Percentiles rank a stretch among this genome's conserved stretches.
Evolutionary conservation across 176 grass and related monocot species (phyloP).

Genomic region (Calamus simplicifolius): DNA sequence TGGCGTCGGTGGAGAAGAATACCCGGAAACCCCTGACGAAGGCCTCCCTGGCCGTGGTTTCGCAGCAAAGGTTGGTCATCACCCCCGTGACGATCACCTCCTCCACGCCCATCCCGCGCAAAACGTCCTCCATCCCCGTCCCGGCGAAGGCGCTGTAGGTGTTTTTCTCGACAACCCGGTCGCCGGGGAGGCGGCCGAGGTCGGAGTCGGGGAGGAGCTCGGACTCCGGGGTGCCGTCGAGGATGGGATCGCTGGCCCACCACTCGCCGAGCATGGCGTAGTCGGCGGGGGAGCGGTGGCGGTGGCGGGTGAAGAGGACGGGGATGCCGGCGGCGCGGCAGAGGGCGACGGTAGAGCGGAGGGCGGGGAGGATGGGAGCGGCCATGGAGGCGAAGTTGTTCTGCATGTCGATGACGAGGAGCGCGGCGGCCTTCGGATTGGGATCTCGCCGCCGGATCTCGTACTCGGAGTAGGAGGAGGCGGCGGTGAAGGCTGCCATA

Average conservation of each 20-base stretch:
- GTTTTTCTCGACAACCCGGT: constrained; percentile 49
- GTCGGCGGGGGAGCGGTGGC: constrained; percentile 23
- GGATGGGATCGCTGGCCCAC: constrained; percentile 49
- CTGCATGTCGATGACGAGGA: constrained; percentile 72
- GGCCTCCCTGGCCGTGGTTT: constrained; percentile 62
- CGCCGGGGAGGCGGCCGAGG: constrained; percentile 7
- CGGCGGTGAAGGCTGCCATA: background rate
- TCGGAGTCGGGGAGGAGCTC: constrained; percentile 39
- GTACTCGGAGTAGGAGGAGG: constrained; percentile 17
- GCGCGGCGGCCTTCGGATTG: constrained; percentile 25
- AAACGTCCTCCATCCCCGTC: constrained; percentile 34
- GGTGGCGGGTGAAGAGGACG: constrained; percentile 56
- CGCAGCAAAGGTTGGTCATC: constrained; percentile 84
- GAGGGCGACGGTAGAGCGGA: constrained; percentile 37
- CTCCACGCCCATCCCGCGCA: constrained; percentile 33
- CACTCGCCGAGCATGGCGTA: constrained; percentile 40
- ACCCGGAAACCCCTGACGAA: constrained; percentile 67
- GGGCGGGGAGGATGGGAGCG: constrained; percentile 24
- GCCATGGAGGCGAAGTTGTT: constrained; percentile 45
- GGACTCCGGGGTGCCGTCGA: constrained; percentile 37
- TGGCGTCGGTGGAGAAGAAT: constrained; percentile 77
- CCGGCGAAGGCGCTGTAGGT: constrained; percentile 60
- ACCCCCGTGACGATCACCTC: constrained; percentile 63
- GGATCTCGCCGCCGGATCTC: constrained; percentile 48
- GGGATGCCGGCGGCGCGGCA: constrained; percentile 36